phyloP scores from a whole-genome alignment of 805 yeast genomes.

The Yarrowia sp. region DNA sequence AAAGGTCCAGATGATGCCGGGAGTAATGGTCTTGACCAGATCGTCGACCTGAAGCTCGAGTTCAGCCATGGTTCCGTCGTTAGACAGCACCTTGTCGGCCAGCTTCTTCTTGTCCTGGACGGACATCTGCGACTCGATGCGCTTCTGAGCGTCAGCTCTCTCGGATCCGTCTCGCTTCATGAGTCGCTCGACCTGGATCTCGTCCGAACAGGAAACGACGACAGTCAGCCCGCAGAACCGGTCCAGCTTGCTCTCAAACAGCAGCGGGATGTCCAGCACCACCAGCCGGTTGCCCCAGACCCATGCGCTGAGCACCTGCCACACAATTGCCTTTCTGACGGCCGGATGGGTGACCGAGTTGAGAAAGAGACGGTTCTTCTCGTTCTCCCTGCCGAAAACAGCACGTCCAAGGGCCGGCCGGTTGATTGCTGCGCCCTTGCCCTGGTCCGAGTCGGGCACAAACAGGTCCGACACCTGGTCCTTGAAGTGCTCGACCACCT shows the following conservation, averaged over 20 bases:
- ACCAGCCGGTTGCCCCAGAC: constrained; percentile 57
- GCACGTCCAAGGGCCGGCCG: constrained; percentile 72
- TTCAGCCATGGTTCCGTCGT: constrained; percentile 49
- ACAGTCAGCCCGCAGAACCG: constrained; percentile 66
- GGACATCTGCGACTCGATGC: constrained; percentile 77
- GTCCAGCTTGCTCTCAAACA: constrained; percentile 78
- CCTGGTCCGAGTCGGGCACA: constrained; percentile 42
- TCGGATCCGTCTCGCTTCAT: constrained; percentile 63
- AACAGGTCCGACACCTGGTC: constrained; percentile 51
- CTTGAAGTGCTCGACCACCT: constrained; percentile 61
- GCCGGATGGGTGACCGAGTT: constrained; percentile 88
- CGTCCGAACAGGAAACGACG: constrained; percentile 61
- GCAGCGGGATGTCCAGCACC: constrained; percentile 82
- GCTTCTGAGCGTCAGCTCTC: constrained; percentile 61
- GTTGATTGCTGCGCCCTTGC: constrained; percentile 46
- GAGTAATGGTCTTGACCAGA: constrained; percentile 43
- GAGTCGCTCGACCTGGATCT: constrained; percentile 62
- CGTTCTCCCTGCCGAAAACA: constrained; percentile 68
- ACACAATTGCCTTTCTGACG: constrained; percentile 63
- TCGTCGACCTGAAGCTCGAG: constrained; percentile 47
- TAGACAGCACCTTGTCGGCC: constrained; percentile 69
- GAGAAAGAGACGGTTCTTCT: constrained; percentile 48
- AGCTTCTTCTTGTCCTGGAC: constrained; percentile 52
- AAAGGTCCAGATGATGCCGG: constrained; percentile 37
- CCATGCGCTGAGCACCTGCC: constrained; percentile 58